Evolutionary conservation across 352 stramenopile genomes (phyloP).

Genomic region (Pythium monospermum): DNA sequence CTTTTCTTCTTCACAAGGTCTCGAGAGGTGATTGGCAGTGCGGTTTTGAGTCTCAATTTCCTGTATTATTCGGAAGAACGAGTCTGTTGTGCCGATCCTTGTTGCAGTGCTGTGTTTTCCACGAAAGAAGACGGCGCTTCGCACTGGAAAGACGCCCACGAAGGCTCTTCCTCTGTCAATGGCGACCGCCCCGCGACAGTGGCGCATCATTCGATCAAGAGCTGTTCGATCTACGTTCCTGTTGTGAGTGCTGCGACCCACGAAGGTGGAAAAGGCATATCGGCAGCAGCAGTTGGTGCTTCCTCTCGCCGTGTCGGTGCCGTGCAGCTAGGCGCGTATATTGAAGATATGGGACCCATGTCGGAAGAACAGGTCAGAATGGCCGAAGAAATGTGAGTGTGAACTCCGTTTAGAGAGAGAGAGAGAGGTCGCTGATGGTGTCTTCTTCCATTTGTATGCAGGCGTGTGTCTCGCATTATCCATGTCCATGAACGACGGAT

Average conservation of each 20-base stretch:
- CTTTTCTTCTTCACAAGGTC: too few relatives aligned
- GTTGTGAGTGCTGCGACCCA: constrained; percentile 21
- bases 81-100: constrained; percentile 33
- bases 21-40: constrained; percentile 24
- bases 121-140: constrained; percentile 20
- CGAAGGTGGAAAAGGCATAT: too few relatives aligned
- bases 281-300: too few relatives aligned
- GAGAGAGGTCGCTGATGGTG: too few relatives aligned
- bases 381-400: constrained; percentile 18
- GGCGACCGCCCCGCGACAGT: too few relatives aligned
- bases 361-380: constrained; percentile 10
- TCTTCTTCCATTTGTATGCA: background rate
- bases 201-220: constrained; percentile 28
- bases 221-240: constrained; percentile 58
- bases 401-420: too few relatives aligned
- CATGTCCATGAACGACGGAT: background rate
- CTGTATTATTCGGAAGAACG: constrained; percentile 56
- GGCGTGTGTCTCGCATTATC: constrained; percentile 4
- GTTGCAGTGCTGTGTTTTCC: constrained; percentile 33
- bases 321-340: constrained; percentile 15
- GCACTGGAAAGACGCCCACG: constrained; percentile 40
- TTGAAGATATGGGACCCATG: constrained; percentile 23
- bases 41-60: constrained; percentile 72
- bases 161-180: too few relatives aligned
- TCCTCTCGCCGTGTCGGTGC: constrained; percentile 9